Evolutionary conservation across 805 yeast genomes (phyloP).

Genomic region (Wickerhamiella sorbophila): DNA sequence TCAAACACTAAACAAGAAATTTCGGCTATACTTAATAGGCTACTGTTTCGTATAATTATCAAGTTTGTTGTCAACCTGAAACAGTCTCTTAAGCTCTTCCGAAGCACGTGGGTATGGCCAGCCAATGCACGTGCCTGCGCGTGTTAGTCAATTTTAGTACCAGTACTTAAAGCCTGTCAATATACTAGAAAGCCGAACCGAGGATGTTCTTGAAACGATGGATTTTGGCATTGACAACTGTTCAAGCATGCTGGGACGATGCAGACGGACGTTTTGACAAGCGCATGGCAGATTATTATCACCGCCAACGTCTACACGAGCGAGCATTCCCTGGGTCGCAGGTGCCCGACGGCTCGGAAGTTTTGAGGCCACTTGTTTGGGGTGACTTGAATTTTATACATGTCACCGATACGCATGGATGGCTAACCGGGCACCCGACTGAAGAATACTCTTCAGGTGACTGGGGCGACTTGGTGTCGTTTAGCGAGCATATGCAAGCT

Average conservation of each 20-base stretch:
- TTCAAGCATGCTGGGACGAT: slow-evolving; percentile 7
- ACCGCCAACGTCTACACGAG: background rate
- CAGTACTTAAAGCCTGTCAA: too few relatives aligned
- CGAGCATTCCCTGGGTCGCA: slow-evolving; percentile 8
- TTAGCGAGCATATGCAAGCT: slow-evolving; percentile 37
- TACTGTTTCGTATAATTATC: too few relatives aligned
- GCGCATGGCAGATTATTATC: slow-evolving; percentile 6
- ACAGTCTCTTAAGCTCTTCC: too few relatives aligned
- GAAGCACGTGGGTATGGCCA: too few relatives aligned
- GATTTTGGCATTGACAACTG: too few relatives aligned
- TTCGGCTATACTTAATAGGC: too few relatives aligned
- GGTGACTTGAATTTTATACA: slow-evolving; percentile 65
- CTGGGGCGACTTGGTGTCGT: slow-evolving; percentile 85
- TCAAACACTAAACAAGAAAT: too few relatives aligned
- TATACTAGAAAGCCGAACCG: too few relatives aligned
- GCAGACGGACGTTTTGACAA: slow-evolving; percentile 11
- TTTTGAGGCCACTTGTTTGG: slow-evolving; percentile 5
- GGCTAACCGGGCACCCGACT: slow-evolving; percentile 35
- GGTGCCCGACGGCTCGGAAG: slow-evolving; percentile 2
- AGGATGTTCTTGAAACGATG: too few relatives aligned
- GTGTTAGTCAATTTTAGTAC: too few relatives aligned
- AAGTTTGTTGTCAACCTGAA: too few relatives aligned
- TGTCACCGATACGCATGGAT: slow-evolving; percentile 88
- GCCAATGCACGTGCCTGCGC: too few relatives aligned
- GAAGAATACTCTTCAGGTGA: slow-evolving; percentile 51